Evolutionary conservation across 345 rosid genomes (phyloP).

Genomic region (Eucalyptus viminalis): DNA sequence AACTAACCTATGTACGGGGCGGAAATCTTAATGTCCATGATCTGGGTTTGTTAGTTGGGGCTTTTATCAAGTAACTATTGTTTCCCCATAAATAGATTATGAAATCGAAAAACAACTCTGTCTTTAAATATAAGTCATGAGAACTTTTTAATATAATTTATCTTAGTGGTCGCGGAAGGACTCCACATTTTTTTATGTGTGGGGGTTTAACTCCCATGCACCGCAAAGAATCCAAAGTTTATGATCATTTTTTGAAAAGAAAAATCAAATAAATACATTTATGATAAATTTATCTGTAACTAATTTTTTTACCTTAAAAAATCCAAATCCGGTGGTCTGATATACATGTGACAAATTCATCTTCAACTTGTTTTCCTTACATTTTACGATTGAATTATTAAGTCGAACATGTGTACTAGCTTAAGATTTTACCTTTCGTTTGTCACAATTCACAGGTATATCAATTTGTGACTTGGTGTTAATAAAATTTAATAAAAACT

Average conservation of each 20-base stretch:
- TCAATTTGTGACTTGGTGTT: no score
- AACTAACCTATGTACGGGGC: neutral
- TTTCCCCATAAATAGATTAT: neutral
- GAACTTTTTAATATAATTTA: neutral
- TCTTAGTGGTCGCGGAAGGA: neutral
- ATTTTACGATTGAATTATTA: no score
- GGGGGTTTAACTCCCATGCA: neutral
- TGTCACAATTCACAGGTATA: no score
- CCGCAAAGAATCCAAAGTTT: no score
- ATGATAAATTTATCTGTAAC: no score
- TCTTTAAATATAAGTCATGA: neutral
- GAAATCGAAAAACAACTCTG: neutral
- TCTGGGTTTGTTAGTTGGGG: accelerated
- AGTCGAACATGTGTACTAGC: accelerated
- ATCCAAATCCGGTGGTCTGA: accelerated
- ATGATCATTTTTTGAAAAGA: no score
- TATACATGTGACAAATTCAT: no score
- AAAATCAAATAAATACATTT: no score
- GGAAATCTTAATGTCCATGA: neutral
- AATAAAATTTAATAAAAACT: no score
- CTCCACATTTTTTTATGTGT: neutral
- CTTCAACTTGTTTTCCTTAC: no score
- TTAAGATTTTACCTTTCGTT: no score
- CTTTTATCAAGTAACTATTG: neutral
- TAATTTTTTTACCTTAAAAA: no score